phyloP scores from a whole-genome alignment of 2,329 filamentous ascomycete genomes.

The Alternaria sp. region DNA sequence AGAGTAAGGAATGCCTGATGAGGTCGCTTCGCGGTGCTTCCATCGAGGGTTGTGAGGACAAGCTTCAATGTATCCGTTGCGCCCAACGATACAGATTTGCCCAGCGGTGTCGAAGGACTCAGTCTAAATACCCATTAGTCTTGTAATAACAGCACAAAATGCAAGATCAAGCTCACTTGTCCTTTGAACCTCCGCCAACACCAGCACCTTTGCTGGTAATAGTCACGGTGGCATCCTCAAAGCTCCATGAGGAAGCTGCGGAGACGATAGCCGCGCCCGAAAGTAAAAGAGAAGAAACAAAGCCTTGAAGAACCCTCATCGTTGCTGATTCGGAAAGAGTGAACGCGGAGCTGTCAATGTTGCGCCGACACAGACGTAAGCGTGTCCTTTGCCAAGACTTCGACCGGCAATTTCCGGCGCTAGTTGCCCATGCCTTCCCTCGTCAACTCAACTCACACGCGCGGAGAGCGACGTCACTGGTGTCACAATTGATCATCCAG shows the following conservation, averaged over 20 bases:
- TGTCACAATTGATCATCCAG: background rate
- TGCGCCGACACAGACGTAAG: conserved; percentile 23
- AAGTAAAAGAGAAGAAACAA: conserved; percentile 53
- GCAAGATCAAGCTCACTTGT: conserved; percentile 63
- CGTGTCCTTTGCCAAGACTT: conserved; percentile 25
- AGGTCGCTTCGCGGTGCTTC: conserved; percentile 78
- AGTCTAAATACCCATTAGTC: conserved; percentile 44
- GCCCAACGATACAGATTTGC: conserved; percentile 69
- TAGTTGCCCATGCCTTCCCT: background rate
- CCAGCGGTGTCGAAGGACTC: conserved; percentile 62
- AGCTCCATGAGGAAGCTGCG: conserved; percentile 70
- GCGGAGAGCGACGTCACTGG: background rate
- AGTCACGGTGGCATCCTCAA: conserved; percentile 73
- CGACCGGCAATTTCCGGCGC: conserved; percentile 16
- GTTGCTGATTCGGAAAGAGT: conserved; percentile 32
- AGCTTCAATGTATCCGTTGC: conserved; percentile 79
- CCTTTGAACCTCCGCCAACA: conserved; percentile 60
- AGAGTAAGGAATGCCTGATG: conserved; percentile 94
- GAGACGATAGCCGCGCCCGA: conserved; percentile 51
- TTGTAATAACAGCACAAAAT: background rate
- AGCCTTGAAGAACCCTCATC: conserved; percentile 53
- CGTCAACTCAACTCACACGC: background rate
- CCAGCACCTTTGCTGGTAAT: conserved; percentile 67
- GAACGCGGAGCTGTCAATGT: conserved; percentile 34
- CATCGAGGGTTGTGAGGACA: conserved; percentile 79